A percentile compares a stretch with the other conserved stretches of the same genome.
phyloP scores from a whole-genome alignment of 2,329 filamentous ascomycete species.

The Aspergillus terreus region DNA sequence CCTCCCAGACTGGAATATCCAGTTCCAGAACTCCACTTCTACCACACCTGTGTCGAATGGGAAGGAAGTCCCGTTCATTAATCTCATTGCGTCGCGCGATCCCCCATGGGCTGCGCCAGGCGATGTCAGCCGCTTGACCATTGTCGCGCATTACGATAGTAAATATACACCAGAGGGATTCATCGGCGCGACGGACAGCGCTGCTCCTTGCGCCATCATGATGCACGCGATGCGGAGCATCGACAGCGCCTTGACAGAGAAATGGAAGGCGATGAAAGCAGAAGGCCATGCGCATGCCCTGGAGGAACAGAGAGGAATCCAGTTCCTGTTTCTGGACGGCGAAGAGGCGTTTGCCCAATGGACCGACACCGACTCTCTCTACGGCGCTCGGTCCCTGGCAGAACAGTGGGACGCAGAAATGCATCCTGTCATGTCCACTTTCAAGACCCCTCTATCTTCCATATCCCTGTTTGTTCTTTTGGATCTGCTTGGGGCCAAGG shows the following conservation, averaged over 20 bases:
- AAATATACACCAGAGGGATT: slow-evolving; percentile 78
- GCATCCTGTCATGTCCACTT: slow-evolving; percentile 70
- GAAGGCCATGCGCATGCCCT: slow-evolving; percentile 53
- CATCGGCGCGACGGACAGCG: slow-evolving; percentile 89
- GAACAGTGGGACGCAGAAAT: slow-evolving; percentile 70
- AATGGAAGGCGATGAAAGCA: slow-evolving; percentile 71
- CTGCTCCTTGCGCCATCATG: slow-evolving; percentile 89
- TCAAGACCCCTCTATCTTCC: slow-evolving; percentile 68
- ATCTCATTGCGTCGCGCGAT: slow-evolving; percentile 81
- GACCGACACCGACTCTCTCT: slow-evolving; percentile 78
- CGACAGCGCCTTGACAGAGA: slow-evolving; percentile 72
- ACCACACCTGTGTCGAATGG: slow-evolving; percentile 73
- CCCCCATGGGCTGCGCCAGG: slow-evolving; percentile 75
- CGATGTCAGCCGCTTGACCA: slow-evolving; percentile 73
- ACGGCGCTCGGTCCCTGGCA: slow-evolving; percentile 80
- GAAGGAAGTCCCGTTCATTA: slow-evolving; percentile 73
- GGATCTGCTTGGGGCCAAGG: slow-evolving; percentile 72
- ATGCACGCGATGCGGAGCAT: slow-evolving; percentile 80
- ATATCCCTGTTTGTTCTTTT: slow-evolving; percentile 90
- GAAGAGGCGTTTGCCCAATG: slow-evolving; percentile 87
- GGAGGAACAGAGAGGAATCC: slow-evolving; percentile 76
- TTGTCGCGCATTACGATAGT: slow-evolving; percentile 93
- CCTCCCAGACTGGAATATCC: slow-evolving; percentile 74
- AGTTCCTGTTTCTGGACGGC: slow-evolving; percentile 86
- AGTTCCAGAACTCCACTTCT: slow-evolving; percentile 86